Evolutionary conservation across 306 rosid species (phyloP).

Genomic region (Cotoneaster glaucophyllus): DNA sequence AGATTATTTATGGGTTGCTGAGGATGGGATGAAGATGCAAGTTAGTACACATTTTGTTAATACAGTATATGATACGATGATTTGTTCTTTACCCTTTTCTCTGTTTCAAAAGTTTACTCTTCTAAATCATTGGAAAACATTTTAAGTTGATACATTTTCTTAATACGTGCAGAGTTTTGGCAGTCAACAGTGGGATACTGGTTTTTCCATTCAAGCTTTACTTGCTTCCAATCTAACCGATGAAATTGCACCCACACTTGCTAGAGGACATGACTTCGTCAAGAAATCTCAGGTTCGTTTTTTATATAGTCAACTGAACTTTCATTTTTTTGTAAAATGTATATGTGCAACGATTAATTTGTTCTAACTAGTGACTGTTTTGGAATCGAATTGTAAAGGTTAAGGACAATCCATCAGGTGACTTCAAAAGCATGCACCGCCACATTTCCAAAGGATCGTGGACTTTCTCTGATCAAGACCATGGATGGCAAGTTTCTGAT

Average conservation of each 20-base stretch:
- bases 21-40: slow-evolving; percentile 33
- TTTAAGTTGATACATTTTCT: not conserved
- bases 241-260: slow-evolving; percentile 44
- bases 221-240: slow-evolving; percentile 42
- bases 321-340: too few relatives aligned
- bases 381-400: slow-evolving; percentile 24
- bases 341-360: too few relatives aligned
- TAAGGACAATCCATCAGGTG: slow-evolving; percentile 54
- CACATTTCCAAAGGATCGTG: slow-evolving; percentile 74
- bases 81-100: too few relatives aligned
- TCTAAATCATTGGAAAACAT: too few relatives aligned
- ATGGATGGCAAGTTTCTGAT: slow-evolving; percentile 80
- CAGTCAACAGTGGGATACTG: slow-evolving; percentile 66
- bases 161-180: slow-evolving; percentile 27
- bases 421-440: slow-evolving; percentile 54
- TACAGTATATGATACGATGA: too few relatives aligned
- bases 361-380: not conserved
- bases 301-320: too few relatives aligned
- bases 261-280: slow-evolving; percentile 52
- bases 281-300: slow-evolving; percentile 54
- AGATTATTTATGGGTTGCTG: slow-evolving; percentile 28
- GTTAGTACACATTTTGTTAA: too few relatives aligned
- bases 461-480: slow-evolving; percentile 77
- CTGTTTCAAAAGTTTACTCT: too few relatives aligned
- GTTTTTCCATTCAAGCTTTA: slow-evolving; percentile 57